These are phyloP conservation scores for Alternaria alternata DNA, from an alignment of 2,329 filamentous ascomycete genomes.

Conservation along the genomic window DNA sequence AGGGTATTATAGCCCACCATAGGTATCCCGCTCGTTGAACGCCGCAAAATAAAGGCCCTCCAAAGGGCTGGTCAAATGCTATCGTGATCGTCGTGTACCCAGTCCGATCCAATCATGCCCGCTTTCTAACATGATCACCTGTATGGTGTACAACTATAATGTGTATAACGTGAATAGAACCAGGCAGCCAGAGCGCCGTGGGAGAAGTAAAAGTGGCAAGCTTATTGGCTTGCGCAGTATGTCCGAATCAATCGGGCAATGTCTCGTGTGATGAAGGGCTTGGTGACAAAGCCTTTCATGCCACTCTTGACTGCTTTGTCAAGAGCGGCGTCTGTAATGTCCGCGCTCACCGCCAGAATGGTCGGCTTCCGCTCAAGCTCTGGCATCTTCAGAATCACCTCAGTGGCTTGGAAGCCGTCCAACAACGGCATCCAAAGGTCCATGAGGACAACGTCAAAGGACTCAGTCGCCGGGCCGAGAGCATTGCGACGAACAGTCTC, in stretches of 20 bases:
- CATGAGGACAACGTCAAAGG: conserved; percentile 73
- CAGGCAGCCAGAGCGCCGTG: conserved; percentile 10
- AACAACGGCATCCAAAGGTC: conserved; percentile 80
- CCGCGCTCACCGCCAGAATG: conserved; percentile 71
- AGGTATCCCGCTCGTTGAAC: conserved; percentile 12
- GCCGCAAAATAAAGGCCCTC: conserved; percentile 17
- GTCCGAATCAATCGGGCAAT: conserved; percentile 67
- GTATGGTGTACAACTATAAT: conserved; percentile 18
- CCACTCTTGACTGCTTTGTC: conserved; percentile 67
- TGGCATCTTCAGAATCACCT: conserved; percentile 65
- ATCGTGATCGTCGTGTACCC: conserved; percentile 30
- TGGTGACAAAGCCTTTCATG: conserved; percentile 74
- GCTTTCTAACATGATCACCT: neutral
- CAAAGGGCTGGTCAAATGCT: conserved; percentile 18
- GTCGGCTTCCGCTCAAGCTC: conserved; percentile 46
- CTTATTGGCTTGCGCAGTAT: conserved; percentile 48
- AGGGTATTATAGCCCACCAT: conserved; percentile 22
- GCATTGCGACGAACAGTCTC: conserved; percentile 62
- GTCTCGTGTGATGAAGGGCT: conserved; percentile 70
- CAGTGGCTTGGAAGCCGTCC: conserved; percentile 75
- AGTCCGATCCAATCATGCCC: conserved; percentile 11
- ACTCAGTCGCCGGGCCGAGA: conserved; percentile 30
- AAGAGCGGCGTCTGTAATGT: conserved; percentile 70
- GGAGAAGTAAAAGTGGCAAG: conserved; percentile 5
- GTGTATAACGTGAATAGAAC: conserved; percentile 21